Percentiles rank a stretch among this genome's conserved stretches.
phyloP scores from a whole-genome alignment of 352 stramenopile species.

The Globisporangium heterothallicum region DNA sequence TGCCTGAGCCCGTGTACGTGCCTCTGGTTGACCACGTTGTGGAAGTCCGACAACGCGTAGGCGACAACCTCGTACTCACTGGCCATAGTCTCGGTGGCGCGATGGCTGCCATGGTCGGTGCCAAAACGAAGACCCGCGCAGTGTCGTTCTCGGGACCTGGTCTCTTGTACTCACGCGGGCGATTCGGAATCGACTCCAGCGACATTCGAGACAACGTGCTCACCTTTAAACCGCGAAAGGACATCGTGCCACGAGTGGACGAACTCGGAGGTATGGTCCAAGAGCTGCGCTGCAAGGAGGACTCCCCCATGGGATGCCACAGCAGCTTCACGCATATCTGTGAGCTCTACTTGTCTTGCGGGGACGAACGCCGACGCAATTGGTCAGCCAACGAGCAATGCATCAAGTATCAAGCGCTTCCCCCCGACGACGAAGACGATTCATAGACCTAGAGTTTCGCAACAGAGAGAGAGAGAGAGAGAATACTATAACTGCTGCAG shows the following conservation, averaged over 20 bases:
- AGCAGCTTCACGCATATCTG: conserved; percentile 70
- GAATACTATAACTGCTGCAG: not conserved
- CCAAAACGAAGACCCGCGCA: conserved; percentile 63
- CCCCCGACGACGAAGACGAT: conserved; percentile 7
- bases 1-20: conserved; percentile 59
- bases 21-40: conserved; percentile 50
- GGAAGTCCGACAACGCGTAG: conserved; percentile 33
- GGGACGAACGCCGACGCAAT: conserved; percentile 51
- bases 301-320: conserved; percentile 62
- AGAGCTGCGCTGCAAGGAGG: conserved; percentile 69
- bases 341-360: conserved; percentile 71
- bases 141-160: conserved; percentile 76
- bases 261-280: conserved; percentile 71
- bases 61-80: conserved; percentile 63
- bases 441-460: conserved; percentile 4
- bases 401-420: conserved; percentile 38
- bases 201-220: conserved; percentile 75
- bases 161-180: conserved; percentile 63
- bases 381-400: conserved; percentile 59
- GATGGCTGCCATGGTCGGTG: conserved; percentile 72
- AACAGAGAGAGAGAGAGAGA: not conserved
- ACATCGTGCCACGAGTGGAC: conserved; percentile 77
- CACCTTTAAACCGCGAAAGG: conserved; percentile 72
- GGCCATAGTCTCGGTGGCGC: conserved; percentile 73
- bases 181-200: conserved; percentile 52